A percentile compares a stretch with the other conserved stretches of the same genome.
These are phyloP conservation scores for Torrubiellomyces zombiae DNA, from an alignment of 2,329 filamentous ascomycete genomes.

Conservation along the genomic window DNA sequence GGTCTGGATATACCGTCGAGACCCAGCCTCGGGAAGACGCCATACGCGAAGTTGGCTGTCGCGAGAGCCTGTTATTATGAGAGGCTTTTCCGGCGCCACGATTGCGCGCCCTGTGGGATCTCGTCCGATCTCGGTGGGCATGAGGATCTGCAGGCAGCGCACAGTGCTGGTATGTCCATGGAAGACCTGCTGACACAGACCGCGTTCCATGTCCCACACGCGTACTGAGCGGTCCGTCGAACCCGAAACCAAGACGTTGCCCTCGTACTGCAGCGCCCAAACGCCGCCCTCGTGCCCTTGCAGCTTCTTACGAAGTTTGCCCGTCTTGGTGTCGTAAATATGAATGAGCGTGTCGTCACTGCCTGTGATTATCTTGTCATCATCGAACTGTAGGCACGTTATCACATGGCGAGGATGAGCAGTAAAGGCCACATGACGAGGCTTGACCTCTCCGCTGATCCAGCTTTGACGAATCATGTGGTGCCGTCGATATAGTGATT, in stretches of 20 bases:
- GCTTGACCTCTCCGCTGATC: slow-evolving; percentile 74
- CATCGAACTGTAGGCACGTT: slow-evolving; percentile 92
- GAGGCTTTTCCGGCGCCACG: slow-evolving; percentile 83
- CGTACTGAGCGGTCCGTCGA: slow-evolving; percentile 94
- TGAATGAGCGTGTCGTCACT: slow-evolving; percentile 97
- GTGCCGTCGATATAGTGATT: slow-evolving; percentile 87
- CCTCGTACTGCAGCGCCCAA: slow-evolving; percentile 93
- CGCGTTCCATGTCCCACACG: slow-evolving; percentile 97
- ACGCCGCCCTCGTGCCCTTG: slow-evolving; percentile 93
- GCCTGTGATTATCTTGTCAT: slow-evolving; percentile 93
- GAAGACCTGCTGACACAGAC: slow-evolving; percentile 85
- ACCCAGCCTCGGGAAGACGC: slow-evolving; percentile 72
- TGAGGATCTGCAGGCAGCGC: slow-evolving; percentile 82
- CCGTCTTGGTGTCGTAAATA: slow-evolving; percentile 93
- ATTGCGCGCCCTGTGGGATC: slow-evolving; percentile 55
- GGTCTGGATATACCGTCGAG: slow-evolving; percentile 62
- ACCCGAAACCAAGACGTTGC: slow-evolving; percentile 86
- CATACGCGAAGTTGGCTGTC: slow-evolving; percentile 90
- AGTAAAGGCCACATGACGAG: slow-evolving; percentile 86
- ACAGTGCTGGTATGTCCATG: slow-evolving; percentile 97
- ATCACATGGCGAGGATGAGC: slow-evolving; percentile 94
- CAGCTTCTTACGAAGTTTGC: slow-evolving; percentile 64
- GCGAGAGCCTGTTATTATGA: slow-evolving; percentile 93
- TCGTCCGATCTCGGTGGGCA: slow-evolving; percentile 64
- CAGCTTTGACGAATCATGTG: slow-evolving; percentile 81